Percentiles rank a stretch among this genome's conserved stretches.
Evolutionary conservation across 768 basidiomycete species (phyloP).

Genomic region (Lentinula sp.): DNA sequence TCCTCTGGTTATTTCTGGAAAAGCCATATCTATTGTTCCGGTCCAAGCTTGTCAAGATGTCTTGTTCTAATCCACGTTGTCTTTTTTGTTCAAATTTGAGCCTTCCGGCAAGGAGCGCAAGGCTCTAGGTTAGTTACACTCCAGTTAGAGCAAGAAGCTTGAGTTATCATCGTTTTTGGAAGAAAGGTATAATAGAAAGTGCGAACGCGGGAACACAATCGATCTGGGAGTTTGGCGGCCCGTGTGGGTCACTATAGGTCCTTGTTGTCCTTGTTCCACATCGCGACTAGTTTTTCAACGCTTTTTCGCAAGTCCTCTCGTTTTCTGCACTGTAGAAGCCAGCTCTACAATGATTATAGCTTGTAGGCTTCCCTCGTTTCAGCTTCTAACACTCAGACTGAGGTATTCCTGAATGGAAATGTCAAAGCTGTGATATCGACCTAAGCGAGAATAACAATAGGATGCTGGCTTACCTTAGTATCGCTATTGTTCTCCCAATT

Average conservation of each 20-base stretch:
- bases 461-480: background rate
- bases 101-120: too few species aligned
- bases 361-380: background rate
- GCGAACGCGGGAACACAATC: background rate
- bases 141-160: too few species aligned
- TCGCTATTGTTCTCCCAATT: background rate
- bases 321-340: background rate
- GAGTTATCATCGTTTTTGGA: too few species aligned
- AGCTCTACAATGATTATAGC: background rate
- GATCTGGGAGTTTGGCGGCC: background rate
- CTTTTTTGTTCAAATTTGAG: too few species aligned
- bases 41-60: background rate
- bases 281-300: too few species aligned
- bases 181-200: background rate
- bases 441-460: background rate
- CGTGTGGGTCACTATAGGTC: background rate
- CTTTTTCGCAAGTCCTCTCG: background rate
- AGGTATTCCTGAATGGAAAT: background rate
- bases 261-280: background rate
- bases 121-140: too few species aligned
- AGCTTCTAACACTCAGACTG: background rate
- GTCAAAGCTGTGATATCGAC: conserved; percentile 1
- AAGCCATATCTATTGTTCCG: background rate
- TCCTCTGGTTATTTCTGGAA: background rate
- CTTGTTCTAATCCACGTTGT: background rate